phyloP scores from a whole-genome alignment of 306 rosid species.

The Lupinus albus region DNA sequence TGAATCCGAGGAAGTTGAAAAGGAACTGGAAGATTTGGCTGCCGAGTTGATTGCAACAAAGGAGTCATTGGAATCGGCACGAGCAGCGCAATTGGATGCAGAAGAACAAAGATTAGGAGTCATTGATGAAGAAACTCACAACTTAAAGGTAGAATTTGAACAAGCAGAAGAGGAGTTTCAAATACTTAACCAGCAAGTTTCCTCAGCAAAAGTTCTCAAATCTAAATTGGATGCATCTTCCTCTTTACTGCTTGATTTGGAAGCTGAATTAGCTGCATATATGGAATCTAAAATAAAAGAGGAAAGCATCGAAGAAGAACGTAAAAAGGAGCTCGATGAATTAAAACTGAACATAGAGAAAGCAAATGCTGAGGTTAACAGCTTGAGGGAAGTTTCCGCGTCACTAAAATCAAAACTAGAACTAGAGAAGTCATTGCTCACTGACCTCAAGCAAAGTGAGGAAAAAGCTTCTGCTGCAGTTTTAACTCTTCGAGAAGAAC shows the following conservation, averaged over 20 bases:
- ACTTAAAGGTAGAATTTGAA: constrained; percentile 66
- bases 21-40: constrained; percentile 68
- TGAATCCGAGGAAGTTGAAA: constrained; percentile 74
- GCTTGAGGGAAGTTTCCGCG: constrained; percentile 63
- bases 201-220: constrained; percentile 67
- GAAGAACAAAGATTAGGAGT: constrained; percentile 71
- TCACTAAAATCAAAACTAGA: constrained; percentile 69
- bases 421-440: constrained; percentile 64
- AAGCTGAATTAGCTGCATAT: constrained; percentile 72
- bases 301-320: constrained; percentile 39
- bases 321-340: constrained; percentile 62
- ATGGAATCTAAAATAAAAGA: constrained; percentile 74
- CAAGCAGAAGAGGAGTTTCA: constrained; percentile 74
- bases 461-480: constrained; percentile 66
- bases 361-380: constrained; percentile 66
- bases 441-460: constrained; percentile 63
- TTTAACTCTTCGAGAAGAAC: constrained; percentile 62
- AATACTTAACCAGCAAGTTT: constrained; percentile 61
- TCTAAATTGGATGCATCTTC: constrained; percentile 75
- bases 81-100: constrained; percentile 58
- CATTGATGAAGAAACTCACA: constrained; percentile 61
- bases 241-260: constrained; percentile 64
- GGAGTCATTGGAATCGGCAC: constrained; percentile 67
- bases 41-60: constrained; percentile 70
- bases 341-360: constrained; percentile 71